Conservation (phyloP, 495 filamentous ascomycete genomes). For the Trypethelium eluteriae region DNA sequence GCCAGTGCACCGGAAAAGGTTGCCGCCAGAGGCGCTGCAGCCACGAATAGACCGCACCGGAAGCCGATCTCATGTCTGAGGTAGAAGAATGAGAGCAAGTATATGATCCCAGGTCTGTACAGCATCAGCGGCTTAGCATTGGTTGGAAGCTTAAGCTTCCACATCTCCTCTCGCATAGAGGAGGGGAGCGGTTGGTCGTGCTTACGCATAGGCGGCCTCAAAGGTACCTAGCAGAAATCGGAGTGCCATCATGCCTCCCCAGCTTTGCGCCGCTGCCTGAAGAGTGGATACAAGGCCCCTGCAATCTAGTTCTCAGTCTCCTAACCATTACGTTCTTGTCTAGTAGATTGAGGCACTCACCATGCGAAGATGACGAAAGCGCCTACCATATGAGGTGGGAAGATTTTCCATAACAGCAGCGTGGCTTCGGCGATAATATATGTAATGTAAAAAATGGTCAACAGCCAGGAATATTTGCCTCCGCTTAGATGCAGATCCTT, state of each 20-base stretch:
- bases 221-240: slow-evolving; percentile 19
- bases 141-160: neutral
- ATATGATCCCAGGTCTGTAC: neutral
- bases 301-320: neutral
- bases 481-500: slow-evolving; percentile 10
- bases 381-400: slow-evolving; percentile 3
- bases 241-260: slow-evolving; percentile 16
- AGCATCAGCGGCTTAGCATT: slow-evolving; percentile 34
- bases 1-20: slow-evolving; percentile 76
- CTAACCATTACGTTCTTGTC: neutral
- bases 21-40: slow-evolving; percentile 67
- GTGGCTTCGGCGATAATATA: slow-evolving; percentile 31
- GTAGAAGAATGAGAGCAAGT: slow-evolving; percentile 71
- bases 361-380: slow-evolving; percentile 9
- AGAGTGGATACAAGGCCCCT: neutral
- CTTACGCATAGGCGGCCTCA: slow-evolving; percentile 15
- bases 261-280: slow-evolving; percentile 14
- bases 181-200: too few species aligned
- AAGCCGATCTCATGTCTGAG: slow-evolving; percentile 66
- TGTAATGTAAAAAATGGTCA: slow-evolving; percentile 20
- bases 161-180: too few species aligned
- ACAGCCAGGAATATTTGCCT: slow-evolving; percentile 9
- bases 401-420: neutral
- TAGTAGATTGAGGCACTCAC: neutral
- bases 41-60: slow-evolving; percentile 64